Evolutionary conservation across 768 basidiomycete genomes (phyloP).

Genomic region (Kwoniella bestiolae): DNA sequence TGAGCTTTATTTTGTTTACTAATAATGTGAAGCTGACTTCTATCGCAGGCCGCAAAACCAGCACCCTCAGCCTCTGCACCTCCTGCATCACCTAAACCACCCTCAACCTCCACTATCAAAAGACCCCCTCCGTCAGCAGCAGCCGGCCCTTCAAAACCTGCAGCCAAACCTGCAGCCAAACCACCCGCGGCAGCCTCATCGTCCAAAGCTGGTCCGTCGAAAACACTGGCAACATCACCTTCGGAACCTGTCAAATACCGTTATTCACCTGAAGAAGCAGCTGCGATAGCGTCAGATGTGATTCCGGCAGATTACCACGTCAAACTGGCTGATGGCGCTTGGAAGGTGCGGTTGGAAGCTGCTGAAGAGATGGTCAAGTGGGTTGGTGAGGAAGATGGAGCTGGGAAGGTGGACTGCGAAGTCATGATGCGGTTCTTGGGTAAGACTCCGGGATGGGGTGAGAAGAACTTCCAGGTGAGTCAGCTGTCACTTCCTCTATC

Average conservation of each 20-base stretch:
- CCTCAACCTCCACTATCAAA: constrained; percentile 30
- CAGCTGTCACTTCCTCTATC: neutral
- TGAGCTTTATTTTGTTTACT: neutral
- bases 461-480: constrained; percentile 95
- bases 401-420: constrained; percentile 76
- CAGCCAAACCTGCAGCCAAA: constrained; percentile 56
- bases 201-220: constrained; percentile 60
- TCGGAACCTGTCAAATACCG: constrained; percentile 89
- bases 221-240: constrained; percentile 61
- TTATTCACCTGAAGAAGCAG: constrained; percentile 90
- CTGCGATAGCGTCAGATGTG: constrained; percentile 70
- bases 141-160: constrained; percentile 33
- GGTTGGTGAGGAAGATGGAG: constrained; percentile 67
- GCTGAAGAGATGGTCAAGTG: constrained; percentile 83
- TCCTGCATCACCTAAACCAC: constrained; percentile 31
- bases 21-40: neutral
- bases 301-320: constrained; percentile 73
- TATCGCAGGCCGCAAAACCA: constrained; percentile 13
- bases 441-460: constrained; percentile 91
- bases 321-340: constrained; percentile 82
- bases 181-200: constrained; percentile 44
- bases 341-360: constrained; percentile 88
- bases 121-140: constrained; percentile 55
- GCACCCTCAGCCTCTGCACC: constrained; percentile 36
- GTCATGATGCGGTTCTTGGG: constrained; percentile 81